Conservation (phyloP, 1,284 basidiomycete species). For the Cystobasidium sp. region DNA sequence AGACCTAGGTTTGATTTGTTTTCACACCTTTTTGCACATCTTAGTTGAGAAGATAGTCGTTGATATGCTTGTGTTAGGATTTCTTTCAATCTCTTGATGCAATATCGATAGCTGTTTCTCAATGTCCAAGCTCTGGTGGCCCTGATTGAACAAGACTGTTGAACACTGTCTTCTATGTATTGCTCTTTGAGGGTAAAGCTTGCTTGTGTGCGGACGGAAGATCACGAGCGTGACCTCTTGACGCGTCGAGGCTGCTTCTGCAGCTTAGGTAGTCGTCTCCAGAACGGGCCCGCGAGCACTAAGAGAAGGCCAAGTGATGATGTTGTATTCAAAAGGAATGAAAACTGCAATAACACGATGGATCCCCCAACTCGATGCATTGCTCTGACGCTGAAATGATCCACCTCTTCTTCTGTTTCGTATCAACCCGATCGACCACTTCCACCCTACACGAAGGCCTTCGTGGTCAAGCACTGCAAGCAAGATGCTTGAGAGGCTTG, state of each 20-base stretch:
- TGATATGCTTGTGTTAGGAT: neutral
- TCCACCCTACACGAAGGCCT: neutral
- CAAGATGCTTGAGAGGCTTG: constrained; percentile 41
- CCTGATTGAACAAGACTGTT: too few species aligned
- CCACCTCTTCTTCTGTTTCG: neutral
- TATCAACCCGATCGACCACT: neutral
- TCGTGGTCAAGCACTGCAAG: constrained; percentile 20
- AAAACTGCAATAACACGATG: too few species aligned
- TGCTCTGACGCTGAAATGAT: neutral
- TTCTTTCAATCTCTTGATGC: neutral
- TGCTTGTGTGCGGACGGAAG: too few species aligned
- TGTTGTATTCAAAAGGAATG: too few species aligned
- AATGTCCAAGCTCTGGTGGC: neutral
- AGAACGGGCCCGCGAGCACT: too few species aligned
- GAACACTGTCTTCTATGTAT: too few species aligned
- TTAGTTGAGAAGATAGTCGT: neutral
- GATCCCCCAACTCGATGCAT: too few species aligned
- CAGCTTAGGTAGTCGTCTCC: too few species aligned
- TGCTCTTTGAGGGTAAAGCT: too few species aligned
- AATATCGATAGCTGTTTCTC: constrained; percentile 1
- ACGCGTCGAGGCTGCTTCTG: too few species aligned
- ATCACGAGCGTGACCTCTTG: too few species aligned
- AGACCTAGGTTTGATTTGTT: neutral
- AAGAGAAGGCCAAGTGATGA: too few species aligned
- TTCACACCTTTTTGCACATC: neutral